Percentiles rank a stretch among this genome's conserved stretches.
phyloP scores from a whole-genome alignment of 805 yeast species.

The Cyberlindnera amylophila region DNA sequence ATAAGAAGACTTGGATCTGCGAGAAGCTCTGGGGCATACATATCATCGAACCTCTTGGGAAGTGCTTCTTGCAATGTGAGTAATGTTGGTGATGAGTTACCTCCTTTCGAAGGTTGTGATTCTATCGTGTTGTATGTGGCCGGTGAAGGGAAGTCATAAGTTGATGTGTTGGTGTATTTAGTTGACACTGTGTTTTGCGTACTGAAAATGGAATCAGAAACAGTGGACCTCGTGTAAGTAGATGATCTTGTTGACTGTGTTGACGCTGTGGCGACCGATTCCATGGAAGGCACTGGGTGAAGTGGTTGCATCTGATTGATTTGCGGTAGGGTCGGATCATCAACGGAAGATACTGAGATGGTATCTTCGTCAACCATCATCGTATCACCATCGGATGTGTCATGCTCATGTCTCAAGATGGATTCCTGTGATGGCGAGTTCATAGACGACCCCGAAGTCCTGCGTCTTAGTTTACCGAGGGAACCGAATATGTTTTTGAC shows the following conservation, averaged over 20 bases:
- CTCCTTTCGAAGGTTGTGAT: background rate
- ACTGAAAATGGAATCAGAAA: conserved; percentile 20
- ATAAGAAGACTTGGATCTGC: conserved; percentile 41
- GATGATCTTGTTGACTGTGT: conserved; percentile 7
- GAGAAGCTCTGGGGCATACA: conserved; percentile 55
- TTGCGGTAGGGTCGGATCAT: conserved; percentile 2
- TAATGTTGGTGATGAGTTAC: conserved; percentile 2
- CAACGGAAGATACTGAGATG: background rate
- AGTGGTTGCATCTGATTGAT: conserved; percentile 17
- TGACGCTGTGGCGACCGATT: conserved; percentile 12
- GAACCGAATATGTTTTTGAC: conserved; percentile 13
- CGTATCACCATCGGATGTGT: conserved; percentile 12
- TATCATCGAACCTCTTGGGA: conserved; percentile 49
- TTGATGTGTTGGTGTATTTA: conserved; percentile 15
- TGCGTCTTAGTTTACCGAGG: conserved; percentile 16
- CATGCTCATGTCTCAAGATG: conserved; percentile 4
- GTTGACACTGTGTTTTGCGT: conserved; percentile 20
- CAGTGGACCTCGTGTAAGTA: conserved; percentile 6
- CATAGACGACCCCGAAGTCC: conserved; percentile 10
- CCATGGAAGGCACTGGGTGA: conserved; percentile 26
- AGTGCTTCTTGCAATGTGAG: conserved; percentile 45
- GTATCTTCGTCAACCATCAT: conserved; percentile 15
- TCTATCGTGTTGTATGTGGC: conserved; percentile 2
- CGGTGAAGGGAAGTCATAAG: conserved; percentile 6
- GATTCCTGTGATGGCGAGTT: conserved; percentile 8